phyloP scores from a whole-genome alignment of 352 stramenopile species.

The Peronospora destructor region DNA sequence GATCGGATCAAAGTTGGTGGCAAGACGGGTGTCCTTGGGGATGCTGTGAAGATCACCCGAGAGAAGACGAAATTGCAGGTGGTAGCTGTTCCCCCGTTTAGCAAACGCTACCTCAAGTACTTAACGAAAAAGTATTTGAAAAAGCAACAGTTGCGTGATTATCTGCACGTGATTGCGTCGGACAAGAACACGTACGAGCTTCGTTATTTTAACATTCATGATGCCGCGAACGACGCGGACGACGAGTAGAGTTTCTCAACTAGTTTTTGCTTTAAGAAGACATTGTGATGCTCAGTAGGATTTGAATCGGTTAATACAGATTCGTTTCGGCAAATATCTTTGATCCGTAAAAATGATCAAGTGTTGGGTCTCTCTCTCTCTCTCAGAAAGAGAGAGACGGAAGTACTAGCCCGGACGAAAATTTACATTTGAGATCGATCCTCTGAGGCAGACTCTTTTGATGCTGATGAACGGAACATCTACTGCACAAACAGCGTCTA shows the following conservation, averaged over 20 bases:
- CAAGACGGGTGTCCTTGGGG: constrained; percentile 95
- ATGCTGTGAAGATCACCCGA: constrained; percentile 91
- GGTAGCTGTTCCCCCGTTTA: constrained; percentile 91
- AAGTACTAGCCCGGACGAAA: constrained; percentile 1
- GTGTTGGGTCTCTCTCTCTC: too few species aligned
- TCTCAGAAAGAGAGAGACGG: not conserved
- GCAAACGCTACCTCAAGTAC: constrained; percentile 99
- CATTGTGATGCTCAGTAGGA: not conserved
- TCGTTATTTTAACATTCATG: constrained; percentile 97
- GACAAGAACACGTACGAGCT: constrained; percentile 99
- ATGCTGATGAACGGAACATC: constrained; percentile 9
- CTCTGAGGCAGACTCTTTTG: constrained; percentile 13
- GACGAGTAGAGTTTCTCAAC: constrained; percentile 61
- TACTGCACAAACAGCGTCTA: constrained; percentile 27
- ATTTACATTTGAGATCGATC: constrained; percentile 20
- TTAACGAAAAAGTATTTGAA: constrained; percentile 99
- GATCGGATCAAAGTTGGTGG: constrained; percentile 99
- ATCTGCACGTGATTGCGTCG: constrained; percentile 97
- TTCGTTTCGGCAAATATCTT: constrained; percentile 17
- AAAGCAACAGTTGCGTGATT: constrained; percentile 99
- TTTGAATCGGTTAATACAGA: constrained; percentile 26
- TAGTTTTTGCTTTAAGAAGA: too few species aligned
- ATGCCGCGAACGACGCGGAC: constrained; percentile 86
- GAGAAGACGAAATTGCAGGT: constrained; percentile 97
- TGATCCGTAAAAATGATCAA: not conserved